Base-by-base conservation (phyloP, 371 early-diverging fungal species). In the Haplosporangium sp. region DNA sequence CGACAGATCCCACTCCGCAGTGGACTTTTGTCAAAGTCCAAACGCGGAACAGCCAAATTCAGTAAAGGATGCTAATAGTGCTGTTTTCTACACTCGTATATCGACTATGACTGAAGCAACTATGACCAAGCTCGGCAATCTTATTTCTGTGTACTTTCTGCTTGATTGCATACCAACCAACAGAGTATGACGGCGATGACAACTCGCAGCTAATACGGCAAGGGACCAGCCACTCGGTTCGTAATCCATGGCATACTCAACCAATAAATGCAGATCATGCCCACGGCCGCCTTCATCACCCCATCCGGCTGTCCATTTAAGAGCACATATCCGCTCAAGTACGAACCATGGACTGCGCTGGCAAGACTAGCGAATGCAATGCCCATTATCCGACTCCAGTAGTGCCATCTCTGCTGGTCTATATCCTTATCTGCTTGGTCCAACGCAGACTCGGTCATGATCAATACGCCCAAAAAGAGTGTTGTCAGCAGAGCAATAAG, bases 231-330 rank as follows among this genome's bases (percentile, higher is more conserved):
- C 7, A 70, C 45, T 21, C 64, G 54, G 43, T 56, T 67, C 64
- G 67, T 70, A 42, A 64, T 14, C 46, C 43, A 58, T 6, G 55
- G 47, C 63, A 76, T 76, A 5, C 23, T 46, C 6, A 48, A 10
- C 77, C 77, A 76, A 23, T 76, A 76, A 4, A 62, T 7, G n/a
- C 55, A 62, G 14, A 67, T 70, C 37, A 64, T 36, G 9, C 50
- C 71, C 6, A 76, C 67, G 6, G 53, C 57, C 1, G 77, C 77
- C 55, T 76, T 70, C 43, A 67, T 64, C 5, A 76, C 67, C 71
- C 71, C 67, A 50, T 76, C 77, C 38, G 77, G 67, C 48, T 59
- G 67, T 21, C 77, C 71, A 20, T 70, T 71, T 60, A 76, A 12
- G 9, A 76, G 55, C 11, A 76, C 71, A 60, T 70, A 76, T 6